Percentiles rank a stretch among this genome's conserved stretches.
phyloP scores from a whole-genome alignment of 129 eudicot genomes.

The Ambrosia trifida region DNA sequence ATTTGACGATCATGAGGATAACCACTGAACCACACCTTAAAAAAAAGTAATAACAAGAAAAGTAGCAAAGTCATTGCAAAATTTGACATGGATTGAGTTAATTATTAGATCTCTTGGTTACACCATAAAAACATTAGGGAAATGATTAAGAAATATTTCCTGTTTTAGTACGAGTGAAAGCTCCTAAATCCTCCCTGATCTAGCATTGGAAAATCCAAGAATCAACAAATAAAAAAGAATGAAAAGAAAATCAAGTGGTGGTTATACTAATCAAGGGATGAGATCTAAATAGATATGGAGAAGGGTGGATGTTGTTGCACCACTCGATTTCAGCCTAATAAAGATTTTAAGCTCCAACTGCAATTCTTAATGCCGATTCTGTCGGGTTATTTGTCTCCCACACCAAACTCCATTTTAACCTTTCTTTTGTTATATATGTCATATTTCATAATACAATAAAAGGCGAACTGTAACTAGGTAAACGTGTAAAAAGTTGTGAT shows the following conservation, averaged over 20 bases:
- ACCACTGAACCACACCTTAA: no score
- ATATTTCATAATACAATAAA: no score
- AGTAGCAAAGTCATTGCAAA: no score
- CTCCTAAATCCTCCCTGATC: conserved; percentile 40
- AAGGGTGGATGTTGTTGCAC: conserved; percentile 32
- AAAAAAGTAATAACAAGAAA: no score
- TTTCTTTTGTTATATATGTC: no score
- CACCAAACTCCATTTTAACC: neutral
- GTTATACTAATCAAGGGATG: conserved; percentile 34
- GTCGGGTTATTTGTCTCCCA: conserved; percentile 30
- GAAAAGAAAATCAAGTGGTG: conserved; percentile 27
- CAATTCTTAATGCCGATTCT: conserved; percentile 17
- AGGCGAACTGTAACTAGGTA: no score
- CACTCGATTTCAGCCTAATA: conserved; percentile 20
- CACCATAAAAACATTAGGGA: neutral
- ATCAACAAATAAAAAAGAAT: conserved; percentile 5
- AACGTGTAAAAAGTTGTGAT: no score
- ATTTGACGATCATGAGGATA: no score
- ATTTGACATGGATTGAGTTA: no score
- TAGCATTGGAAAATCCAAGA: conserved; percentile 23
- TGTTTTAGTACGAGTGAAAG: conserved; percentile 27
- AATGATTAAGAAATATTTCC: conserved; percentile 30
- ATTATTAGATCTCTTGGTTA: no score
- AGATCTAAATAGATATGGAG: conserved; percentile 30
- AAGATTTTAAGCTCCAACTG: conserved; percentile 17